These are phyloP conservation scores for Ogataea pilisensis DNA, from an alignment of 805 yeast genomes.

Conservation along the genomic window DNA sequence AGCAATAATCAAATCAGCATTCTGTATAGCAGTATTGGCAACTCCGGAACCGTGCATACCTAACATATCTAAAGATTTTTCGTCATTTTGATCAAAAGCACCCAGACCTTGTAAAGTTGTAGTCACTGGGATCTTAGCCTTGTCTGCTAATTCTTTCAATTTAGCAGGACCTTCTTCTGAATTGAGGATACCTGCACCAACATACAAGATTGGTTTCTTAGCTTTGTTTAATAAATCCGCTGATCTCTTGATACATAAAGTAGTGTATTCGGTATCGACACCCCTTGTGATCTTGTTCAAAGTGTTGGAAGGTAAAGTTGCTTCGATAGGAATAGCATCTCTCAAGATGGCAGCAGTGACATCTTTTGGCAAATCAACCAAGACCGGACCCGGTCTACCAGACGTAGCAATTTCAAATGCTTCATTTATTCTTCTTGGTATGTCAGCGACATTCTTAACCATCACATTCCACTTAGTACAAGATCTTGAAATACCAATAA, in stretches of 20 bases:
- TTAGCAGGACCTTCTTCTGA: slow-evolving; percentile 74
- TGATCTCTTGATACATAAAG: slow-evolving; percentile 68
- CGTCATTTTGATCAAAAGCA: slow-evolving; percentile 87
- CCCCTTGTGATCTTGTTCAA: slow-evolving; percentile 65
- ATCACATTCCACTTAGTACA: slow-evolving; percentile 99
- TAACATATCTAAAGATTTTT: slow-evolving; percentile 88
- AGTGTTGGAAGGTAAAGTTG: slow-evolving; percentile 73
- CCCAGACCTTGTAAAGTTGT: slow-evolving; percentile 94
- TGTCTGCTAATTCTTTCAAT: slow-evolving; percentile 80
- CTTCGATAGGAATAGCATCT: slow-evolving; percentile 75
- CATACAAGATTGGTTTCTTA: slow-evolving; percentile 84
- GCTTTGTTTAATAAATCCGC: slow-evolving; percentile 78
- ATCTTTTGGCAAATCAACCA: slow-evolving; percentile 96
- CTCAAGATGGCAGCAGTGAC: slow-evolving; percentile 90
- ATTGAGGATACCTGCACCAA: slow-evolving; percentile 86
- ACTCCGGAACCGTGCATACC: slow-evolving; percentile 98
- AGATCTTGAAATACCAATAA: slow-evolving; percentile 91
- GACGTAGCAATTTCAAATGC: slow-evolving; percentile 95
- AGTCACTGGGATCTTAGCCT: slow-evolving; percentile 92
- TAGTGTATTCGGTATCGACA: slow-evolving; percentile 69
- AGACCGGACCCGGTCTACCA: slow-evolving; percentile 98
- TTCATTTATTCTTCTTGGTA: slow-evolving; percentile 94
- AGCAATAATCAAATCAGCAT: slow-evolving; percentile 89
- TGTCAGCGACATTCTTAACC: slow-evolving; percentile 92
- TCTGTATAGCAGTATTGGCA: slow-evolving; percentile 91